Conservation (phyloP, 192 early-diverging fungal species). For the Allomyces macrogynus region DNA sequence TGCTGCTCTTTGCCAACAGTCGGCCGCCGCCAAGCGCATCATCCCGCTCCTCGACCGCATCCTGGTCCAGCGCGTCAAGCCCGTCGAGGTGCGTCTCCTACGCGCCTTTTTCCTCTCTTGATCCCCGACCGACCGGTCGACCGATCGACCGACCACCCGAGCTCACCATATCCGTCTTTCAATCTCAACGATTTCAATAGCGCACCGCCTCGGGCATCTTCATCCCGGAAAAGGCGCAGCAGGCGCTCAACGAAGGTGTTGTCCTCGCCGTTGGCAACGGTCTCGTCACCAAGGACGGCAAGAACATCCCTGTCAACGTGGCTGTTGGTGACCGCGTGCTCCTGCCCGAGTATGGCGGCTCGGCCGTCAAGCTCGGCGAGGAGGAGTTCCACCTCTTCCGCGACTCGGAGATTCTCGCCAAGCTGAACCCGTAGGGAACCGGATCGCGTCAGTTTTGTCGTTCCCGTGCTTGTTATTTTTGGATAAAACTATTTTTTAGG, state of each 20-base stretch:
- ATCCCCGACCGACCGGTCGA: no score
- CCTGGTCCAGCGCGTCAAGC: constrained; percentile 90
- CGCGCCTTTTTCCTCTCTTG: background rate
- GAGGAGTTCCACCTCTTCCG: constrained; percentile 83
- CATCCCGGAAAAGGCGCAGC: constrained; percentile 98
- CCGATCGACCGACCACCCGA: no score
- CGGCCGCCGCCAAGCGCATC: constrained; percentile 49
- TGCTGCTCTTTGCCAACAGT: no score
- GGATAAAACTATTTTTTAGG: background rate
- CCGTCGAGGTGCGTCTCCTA: constrained; percentile 38
- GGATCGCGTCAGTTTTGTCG: background rate
- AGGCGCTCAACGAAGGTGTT: constrained; percentile 85
- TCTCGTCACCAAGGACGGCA: constrained; percentile 67
- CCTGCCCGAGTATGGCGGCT: constrained; percentile 88
- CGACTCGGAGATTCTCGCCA: constrained; percentile 85
- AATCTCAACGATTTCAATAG: no score
- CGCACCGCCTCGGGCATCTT: constrained; percentile 87
- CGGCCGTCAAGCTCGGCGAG: constrained; percentile 69
- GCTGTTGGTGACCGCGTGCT: constrained; percentile 86
- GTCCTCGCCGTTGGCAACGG: constrained; percentile 92
- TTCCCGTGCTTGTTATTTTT: background rate
- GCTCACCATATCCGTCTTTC: no score
- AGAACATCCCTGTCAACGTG: constrained; percentile 54
- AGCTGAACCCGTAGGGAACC: constrained; percentile 30
- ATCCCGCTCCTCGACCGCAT: constrained; percentile 96